Evolutionary conservation across 2,329 filamentous ascomycete genomes (phyloP), one percentile per base, ranked within the genome.

Genomic region (Diaporthe ilicicola): DNA sequence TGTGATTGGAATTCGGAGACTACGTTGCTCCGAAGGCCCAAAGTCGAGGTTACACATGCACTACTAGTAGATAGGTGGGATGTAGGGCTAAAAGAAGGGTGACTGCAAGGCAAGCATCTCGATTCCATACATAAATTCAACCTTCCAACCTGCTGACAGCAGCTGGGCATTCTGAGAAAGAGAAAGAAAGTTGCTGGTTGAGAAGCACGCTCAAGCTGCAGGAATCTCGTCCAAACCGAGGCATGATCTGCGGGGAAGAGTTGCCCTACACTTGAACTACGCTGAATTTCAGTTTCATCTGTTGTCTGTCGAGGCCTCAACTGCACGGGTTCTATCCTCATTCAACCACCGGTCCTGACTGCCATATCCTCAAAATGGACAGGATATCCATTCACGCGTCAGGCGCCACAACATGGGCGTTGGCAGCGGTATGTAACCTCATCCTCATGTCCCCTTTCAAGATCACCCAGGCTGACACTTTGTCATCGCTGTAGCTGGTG

Each of bases 401-500:
- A 19, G 65, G 48, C 15, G 65, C 65, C 22, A 13, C 53, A 9
- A 37, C 8, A 6, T 71, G 70, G 70, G 56, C 70, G 12, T 34
- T 71, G n/a, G 29, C 48, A 13, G 69, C 69, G 13, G 69, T 71
- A 54, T 32, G 64, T 42, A 17, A 12, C 12, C 10, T 22, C 39
- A 3, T 13, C 15, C 32, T 12, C 22, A 1, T 32, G 13, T 46
- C 54, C 29, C 15, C 10, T 19, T 8, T 39, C n/a, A 4, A 17
- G 1, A 3, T 24, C 1, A 9, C 39, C 27, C 12, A 24, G 12
- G 5, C 34, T 68, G 32, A 67, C 24, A 29, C 15, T 10, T 4
- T 24, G 8, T 22, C 12, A 13, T 4, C 17, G 15, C 17, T 42
- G 24, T 24, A 72, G 70, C 59, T 70, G 15, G 13, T 51, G 34